Base-by-base conservation (phyloP, 352 stramenopile genomes). In the Peronospora farinosa region DNA sequence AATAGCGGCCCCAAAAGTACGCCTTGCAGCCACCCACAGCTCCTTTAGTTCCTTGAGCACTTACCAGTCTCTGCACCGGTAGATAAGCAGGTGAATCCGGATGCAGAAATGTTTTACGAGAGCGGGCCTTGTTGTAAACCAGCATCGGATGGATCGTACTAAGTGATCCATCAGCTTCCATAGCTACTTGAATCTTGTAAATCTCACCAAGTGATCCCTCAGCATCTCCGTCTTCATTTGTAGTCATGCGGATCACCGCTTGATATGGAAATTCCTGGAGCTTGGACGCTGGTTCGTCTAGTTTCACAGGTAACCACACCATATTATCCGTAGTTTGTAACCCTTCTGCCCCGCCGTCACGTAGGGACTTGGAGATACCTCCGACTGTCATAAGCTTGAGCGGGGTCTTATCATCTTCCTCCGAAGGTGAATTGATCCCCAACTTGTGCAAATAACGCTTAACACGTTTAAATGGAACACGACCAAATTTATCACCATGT, bases 101-200 rank as follows among this genome's bases (percentile, higher is more conserved):
- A 58, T 94, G 83, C 57, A 94, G 43, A 41, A 94, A 94, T 36
- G 83, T 92, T 73, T 92, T 94, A 47, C 83, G 80, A 40, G 77
- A 73, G 33, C 83, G 78, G 40, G 75, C 65, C 67, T 92, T 94
- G 67, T 94, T 94, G 67, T 94, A 94, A 45, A 94, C 79, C 38
- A 94, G 73, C 83, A 94, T 94, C 17, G 83, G 80, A 52, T 86
- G 66, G 17, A 79, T 77, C 33, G 65, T 86, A 51, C 77, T 87
- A 9, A 86, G 62, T 37, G 72, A 51, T 4, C 74, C 77, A 47
- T 84, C 65, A 1, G 65, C 56, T 38, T 81, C 71, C 60, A 90
- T 65, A 11, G 83, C 83, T 47, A 92, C 82, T 39, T 94, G 83
- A 62, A 94, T 91, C 71, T 94, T 94, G 71, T 94, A 94, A 69